These are phyloP conservation scores for Staphylotrichum longicolle DNA, from an alignment of 495 filamentous ascomycete genomes.

Conservation along the genomic window DNA sequence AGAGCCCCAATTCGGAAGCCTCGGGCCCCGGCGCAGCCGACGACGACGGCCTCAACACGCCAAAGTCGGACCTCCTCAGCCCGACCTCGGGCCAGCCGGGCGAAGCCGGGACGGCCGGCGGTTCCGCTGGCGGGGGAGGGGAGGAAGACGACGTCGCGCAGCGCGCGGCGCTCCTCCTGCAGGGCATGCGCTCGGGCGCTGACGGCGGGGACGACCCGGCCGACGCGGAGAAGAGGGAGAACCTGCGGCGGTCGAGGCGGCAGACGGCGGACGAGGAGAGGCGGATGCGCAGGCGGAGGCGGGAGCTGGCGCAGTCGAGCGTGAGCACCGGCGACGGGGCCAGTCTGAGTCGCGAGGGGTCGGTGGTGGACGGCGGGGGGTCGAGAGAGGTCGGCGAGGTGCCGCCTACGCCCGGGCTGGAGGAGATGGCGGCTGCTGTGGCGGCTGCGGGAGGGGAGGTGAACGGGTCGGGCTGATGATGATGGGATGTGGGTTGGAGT, in stretches of 20 bases:
- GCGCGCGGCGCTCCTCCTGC: slow-evolving; percentile 76
- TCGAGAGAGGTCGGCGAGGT: not conserved
- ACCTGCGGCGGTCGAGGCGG: slow-evolving; percentile 56
- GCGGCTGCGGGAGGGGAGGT: slow-evolving; percentile 17
- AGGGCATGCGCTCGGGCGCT: slow-evolving; percentile 65
- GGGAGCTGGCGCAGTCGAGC: slow-evolving; percentile 50
- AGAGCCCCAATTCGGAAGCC: slow-evolving; percentile 26
- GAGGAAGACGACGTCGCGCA: slow-evolving; percentile 75
- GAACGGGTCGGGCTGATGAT: not conserved
- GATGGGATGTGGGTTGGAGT: not conserved
- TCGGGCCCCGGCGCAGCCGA: slow-evolving; percentile 9
- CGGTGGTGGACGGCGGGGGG: slow-evolving; percentile 5
- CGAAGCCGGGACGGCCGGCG: slow-evolving; percentile 18
- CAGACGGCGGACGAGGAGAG: slow-evolving; percentile 72
- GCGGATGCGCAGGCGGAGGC: slow-evolving; percentile 55
- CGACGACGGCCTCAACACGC: slow-evolving; percentile 31
- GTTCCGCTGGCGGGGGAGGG: slow-evolving; percentile 54
- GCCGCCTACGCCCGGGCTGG: slow-evolving; percentile 22
- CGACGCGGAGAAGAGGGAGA: slow-evolving; percentile 55
- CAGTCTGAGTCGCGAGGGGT: slow-evolving; percentile 15
- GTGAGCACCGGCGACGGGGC: slow-evolving; percentile 26
- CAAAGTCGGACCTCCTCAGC: slow-evolving; percentile 39
- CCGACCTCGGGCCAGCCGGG: slow-evolving; percentile 19
- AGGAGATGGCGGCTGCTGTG: slow-evolving; percentile 20
- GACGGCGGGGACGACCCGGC: slow-evolving; percentile 58